Conservation (phyloP, 148 eudicot species). For the Spergularia bocconei region DNA sequence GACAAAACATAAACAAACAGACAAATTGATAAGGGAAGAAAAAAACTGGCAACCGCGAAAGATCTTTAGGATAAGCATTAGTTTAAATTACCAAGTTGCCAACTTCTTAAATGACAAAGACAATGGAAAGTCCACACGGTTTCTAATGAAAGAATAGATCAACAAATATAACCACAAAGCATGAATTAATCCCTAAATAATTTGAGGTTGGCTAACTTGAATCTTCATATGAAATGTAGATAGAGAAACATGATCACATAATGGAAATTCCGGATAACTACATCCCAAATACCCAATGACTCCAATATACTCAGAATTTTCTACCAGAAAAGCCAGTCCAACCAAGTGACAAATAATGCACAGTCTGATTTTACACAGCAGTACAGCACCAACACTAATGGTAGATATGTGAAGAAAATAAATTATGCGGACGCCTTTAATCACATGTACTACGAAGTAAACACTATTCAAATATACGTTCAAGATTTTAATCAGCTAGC, state of each 20-base stretch:
- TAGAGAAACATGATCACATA: background rate
- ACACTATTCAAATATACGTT: background rate
- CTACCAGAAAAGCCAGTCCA: constrained; percentile 8
- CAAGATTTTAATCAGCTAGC: too few relatives aligned
- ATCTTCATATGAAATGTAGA: background rate
- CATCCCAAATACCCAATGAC: background rate
- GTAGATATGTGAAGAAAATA: background rate
- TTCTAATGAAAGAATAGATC: background rate
- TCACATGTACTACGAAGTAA: background rate
- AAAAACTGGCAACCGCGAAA: background rate
- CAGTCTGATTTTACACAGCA: background rate
- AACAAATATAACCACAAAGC: too few relatives aligned
- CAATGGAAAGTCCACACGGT: background rate
- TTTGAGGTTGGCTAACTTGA: too few relatives aligned
- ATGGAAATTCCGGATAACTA: background rate
- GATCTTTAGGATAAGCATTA: too few relatives aligned
- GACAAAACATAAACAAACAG: background rate
- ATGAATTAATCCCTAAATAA: too few relatives aligned
- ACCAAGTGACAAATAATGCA: background rate
- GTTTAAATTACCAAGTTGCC: background rate
- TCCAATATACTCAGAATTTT: background rate
- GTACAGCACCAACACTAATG: too few relatives aligned
- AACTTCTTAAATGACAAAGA: background rate
- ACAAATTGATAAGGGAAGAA: background rate
- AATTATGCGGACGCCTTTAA: background rate